Conservation (phyloP, 2,329 filamentous ascomycete species). For the Fusarium veterinarium region DNA sequence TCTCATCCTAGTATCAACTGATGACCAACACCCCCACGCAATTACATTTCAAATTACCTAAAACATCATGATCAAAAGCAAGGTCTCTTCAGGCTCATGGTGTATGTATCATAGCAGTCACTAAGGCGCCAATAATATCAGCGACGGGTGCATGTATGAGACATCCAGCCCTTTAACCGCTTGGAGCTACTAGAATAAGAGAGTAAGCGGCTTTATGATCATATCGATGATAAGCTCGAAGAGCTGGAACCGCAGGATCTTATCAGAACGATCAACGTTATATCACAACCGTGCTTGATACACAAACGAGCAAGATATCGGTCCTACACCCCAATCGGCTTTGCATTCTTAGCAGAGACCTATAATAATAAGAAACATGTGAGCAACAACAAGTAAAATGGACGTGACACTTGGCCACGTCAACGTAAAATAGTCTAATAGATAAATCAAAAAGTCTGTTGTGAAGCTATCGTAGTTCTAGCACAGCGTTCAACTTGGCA, state of each 20-base stretch:
- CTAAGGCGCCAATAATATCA: neutral
- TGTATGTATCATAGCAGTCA: neutral
- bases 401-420: neutral
- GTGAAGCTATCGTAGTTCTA: neutral
- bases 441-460: neutral
- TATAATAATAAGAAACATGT: neutral
- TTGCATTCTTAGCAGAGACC: neutral
- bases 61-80: neutral
- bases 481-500: neutral
- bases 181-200: neutral
- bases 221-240: neutral
- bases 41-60: neutral
- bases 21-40: neutral
- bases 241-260: neutral
- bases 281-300: neutral
- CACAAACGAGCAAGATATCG: neutral
- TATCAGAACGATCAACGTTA: neutral
- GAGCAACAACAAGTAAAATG: neutral
- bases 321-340: neutral
- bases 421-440: neutral
- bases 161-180: conserved; percentile 8
- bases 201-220: neutral
- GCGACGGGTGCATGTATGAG: neutral
- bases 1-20: too few species aligned
- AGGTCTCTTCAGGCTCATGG: neutral